Percentiles rank a stretch among this genome's conserved stretches.
phyloP scores from a whole-genome alignment of 164 flowering plant species.

The Berberis vulgaris region DNA sequence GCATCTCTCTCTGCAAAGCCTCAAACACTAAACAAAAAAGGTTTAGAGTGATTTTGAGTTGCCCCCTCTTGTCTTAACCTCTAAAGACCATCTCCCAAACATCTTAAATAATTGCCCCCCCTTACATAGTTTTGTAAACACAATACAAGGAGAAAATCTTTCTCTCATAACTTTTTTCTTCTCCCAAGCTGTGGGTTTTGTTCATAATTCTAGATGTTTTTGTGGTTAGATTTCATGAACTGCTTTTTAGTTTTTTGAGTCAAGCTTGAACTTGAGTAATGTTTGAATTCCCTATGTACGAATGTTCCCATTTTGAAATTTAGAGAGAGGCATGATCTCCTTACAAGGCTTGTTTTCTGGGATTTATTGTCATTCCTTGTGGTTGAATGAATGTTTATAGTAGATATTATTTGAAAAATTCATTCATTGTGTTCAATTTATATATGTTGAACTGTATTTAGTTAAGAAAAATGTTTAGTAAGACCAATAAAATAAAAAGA shows the following conservation, averaged over 20 bases:
- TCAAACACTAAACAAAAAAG: slow-evolving; percentile 6
- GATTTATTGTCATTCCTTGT: no score
- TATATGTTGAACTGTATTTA: background rate
- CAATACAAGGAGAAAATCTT: background rate
- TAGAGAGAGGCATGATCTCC: background rate
- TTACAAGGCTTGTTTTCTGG: no score
- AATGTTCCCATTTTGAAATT: background rate
- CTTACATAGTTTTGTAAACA: slow-evolving; percentile 1
- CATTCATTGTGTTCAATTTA: background rate
- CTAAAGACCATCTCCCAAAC: slow-evolving; percentile 19
- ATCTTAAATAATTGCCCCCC: slow-evolving; percentile 21
- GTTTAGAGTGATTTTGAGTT: background rate
- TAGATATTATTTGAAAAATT: no score
- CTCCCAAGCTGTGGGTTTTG: background rate
- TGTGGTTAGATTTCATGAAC: background rate
- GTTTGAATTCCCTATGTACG: background rate
- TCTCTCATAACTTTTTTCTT: background rate
- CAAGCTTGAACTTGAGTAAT: background rate
- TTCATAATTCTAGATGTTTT: background rate
- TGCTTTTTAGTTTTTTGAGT: background rate
- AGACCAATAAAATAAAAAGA: no score
- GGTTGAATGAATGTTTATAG: no score
- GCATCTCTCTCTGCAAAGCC: slow-evolving; percentile 10
- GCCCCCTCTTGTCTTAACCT: slow-evolving; percentile 4
- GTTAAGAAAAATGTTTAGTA: no score